phyloP scores from a whole-genome alignment of 352 stramenopile genomes.

The Blastocystis sp. region DNA sequence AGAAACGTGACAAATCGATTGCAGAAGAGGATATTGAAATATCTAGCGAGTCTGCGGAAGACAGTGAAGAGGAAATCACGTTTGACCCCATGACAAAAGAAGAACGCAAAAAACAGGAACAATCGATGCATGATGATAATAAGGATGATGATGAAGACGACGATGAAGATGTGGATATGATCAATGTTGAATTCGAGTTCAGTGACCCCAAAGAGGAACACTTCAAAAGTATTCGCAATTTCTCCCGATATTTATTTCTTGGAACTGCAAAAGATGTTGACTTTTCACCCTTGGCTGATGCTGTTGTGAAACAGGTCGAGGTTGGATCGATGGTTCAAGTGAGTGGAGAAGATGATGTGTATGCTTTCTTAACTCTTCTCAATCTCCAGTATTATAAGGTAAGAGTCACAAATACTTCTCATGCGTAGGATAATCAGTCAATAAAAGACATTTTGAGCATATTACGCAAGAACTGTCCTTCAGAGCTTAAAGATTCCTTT shows the following conservation, averaged over 20 bases:
- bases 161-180: conserved; percentile 24
- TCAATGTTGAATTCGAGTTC: conserved; percentile 61
- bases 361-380: conserved; percentile 58
- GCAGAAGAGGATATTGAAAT: neutral
- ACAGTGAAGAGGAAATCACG: neutral
- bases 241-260: conserved; percentile 13
- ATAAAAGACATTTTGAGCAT: conserved; percentile 7
- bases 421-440: neutral
- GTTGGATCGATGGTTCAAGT: conserved; percentile 57
- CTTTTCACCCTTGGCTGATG: conserved; percentile 35
- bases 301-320: conserved; percentile 38
- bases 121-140: neutral
- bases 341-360: conserved; percentile 58
- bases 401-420: too few species aligned
- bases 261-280: conserved; percentile 49
- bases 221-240: conserved; percentile 56
- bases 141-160: neutral
- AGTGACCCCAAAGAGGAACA: conserved; percentile 45
- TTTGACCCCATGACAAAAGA: conserved; percentile 14
- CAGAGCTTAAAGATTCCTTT: neutral
- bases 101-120: conserved; percentile 20
- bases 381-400: conserved; percentile 54
- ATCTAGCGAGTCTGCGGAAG: neutral
- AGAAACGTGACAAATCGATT: neutral
- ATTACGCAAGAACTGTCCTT: conserved; percentile 22